Evolutionary conservation across 495 filamentous ascomycete species (phyloP), one percentile per base, ranked within the genome.

Genomic region (Tricharina praecox): DNA sequence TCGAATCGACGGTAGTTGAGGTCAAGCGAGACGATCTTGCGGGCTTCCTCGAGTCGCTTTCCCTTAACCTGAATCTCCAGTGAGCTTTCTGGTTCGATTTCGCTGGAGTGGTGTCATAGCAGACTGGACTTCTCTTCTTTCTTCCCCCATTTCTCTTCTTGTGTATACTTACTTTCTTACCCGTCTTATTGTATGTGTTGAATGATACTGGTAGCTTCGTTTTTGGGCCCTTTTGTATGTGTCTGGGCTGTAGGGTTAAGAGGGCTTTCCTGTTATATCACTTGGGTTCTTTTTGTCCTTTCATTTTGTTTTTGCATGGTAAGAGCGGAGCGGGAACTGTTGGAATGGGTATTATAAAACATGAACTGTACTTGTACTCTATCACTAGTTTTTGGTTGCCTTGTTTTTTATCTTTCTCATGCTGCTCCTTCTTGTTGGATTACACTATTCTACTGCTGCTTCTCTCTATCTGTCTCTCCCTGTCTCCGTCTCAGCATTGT

Each of bases 1-100:
- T 97, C 63, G 92, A 97, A 65, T 81, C 93, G 62, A 93, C 84
- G 53, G 92, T 96, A 8, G 85, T 95, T 39, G 90, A 96, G 66
- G 90, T 97, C 24, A 76, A 79, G 67, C 93, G 93, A 66, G 90
- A 97, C 60, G 88, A 96, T 65, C 68, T 97, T 23, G 74, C 78
- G 16, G 85, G 79, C 9, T 97, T 97, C 63, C 69, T 97, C 52
- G 90, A 96, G 67, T 75, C 79, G 40, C 62, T 97, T 62, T 94
- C 87, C 62, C 77, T 85, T 73, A 88, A 77, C 60, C 87, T 96
- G 10, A 16, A 11, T n/a, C 24, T 43, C 7, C 40, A 43, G 40
- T 43, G 26, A 26, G 37, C 18, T 3, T 10, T 3, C 1, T 18
- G n/a, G 37, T 40, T 16, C 10, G 20, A 15, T 40, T 10, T 38